Evolutionary conservation across 371 early-diverging fungal species (phyloP).

Genomic region (Mucor lusitanicus): DNA sequence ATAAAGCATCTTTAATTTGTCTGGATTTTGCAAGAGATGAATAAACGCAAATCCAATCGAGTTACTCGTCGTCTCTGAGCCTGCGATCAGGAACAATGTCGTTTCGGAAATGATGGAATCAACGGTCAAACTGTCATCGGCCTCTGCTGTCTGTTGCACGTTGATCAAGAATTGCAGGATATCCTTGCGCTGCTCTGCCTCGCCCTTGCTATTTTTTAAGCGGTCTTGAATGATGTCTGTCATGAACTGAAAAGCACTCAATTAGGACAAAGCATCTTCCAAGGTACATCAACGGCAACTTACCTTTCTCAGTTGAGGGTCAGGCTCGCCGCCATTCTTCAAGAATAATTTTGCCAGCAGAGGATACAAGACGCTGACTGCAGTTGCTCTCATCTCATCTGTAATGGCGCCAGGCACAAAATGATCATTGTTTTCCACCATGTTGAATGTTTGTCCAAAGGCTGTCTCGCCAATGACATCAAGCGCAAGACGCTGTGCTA

Average conservation of each 20-base stretch:
- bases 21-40: slow-evolving; percentile 29
- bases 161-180: slow-evolving; percentile 44
- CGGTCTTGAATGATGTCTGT: slow-evolving; percentile 28
- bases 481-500: slow-evolving; percentile 36
- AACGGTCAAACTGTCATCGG: slow-evolving; percentile 29
- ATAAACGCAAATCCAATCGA: slow-evolving; percentile 37
- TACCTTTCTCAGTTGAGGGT: slow-evolving; percentile 10
- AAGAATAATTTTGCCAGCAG: slow-evolving; percentile 7
- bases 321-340: background rate
- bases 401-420: slow-evolving; percentile 29
- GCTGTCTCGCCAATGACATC: slow-evolving; percentile 57
- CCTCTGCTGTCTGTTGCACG: slow-evolving; percentile 22
- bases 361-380: slow-evolving; percentile 9
- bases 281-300: too few relatives aligned
- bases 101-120: slow-evolving; percentile 38
- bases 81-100: slow-evolving; percentile 40
- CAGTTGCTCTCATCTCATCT: slow-evolving; percentile 4
- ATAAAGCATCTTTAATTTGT: slow-evolving; percentile 21
- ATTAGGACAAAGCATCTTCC: too few relatives aligned
- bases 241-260: slow-evolving; percentile 25
- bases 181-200: slow-evolving; percentile 29
- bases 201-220: slow-evolving; percentile 2
- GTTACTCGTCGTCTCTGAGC: slow-evolving; percentile 44
- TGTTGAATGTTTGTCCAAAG: slow-evolving; percentile 52
- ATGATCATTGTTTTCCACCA: slow-evolving; percentile 44